Evolutionary conservation across 257 asterid species (phyloP).

Genomic region (Nicotiana benthamiana): DNA sequence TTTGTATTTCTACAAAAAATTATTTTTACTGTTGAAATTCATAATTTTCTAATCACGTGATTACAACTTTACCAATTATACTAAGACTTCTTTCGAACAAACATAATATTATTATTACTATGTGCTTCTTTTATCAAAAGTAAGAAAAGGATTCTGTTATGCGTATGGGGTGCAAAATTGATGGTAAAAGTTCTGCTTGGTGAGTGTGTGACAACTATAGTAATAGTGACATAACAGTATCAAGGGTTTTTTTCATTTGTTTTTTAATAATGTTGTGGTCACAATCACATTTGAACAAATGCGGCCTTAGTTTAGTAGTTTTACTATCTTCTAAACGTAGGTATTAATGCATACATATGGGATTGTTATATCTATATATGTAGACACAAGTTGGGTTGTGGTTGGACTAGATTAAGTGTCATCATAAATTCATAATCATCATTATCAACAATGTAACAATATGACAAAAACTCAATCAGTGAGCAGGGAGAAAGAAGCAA

Average conservation of each 20-base stretch:
- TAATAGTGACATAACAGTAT: not conserved
- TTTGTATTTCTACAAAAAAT: too few species aligned
- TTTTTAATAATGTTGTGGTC: not conserved
- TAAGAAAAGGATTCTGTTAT: not conserved
- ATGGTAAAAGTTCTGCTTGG: not conserved
- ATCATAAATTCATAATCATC: not conserved
- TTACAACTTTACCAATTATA: too few species aligned
- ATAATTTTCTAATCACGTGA: too few species aligned
- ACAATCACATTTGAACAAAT: not conserved
- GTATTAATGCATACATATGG: not conserved
- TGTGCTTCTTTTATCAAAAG: not conserved
- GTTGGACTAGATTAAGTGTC: slow-evolving; percentile 4
- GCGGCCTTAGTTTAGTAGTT: not conserved
- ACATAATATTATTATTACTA: too few species aligned
- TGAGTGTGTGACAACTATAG: not conserved
- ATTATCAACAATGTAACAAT: not conserved
- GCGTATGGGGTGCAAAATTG: not conserved
- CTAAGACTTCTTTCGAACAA: too few species aligned
- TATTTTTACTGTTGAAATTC: fast-evolving
- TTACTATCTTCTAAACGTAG: not conserved
- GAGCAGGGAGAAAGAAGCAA: slow-evolving; percentile 4
- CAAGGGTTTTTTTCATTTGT: not conserved
- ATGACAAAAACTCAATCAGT: not conserved
- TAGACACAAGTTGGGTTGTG: too few species aligned
- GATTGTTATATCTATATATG: not conserved